A percentile compares a stretch with the other conserved stretches of the same genome.
These are phyloP conservation scores for Candida hispaniensis DNA, from an alignment of 805 yeast genomes.

Conservation along the genomic window DNA sequence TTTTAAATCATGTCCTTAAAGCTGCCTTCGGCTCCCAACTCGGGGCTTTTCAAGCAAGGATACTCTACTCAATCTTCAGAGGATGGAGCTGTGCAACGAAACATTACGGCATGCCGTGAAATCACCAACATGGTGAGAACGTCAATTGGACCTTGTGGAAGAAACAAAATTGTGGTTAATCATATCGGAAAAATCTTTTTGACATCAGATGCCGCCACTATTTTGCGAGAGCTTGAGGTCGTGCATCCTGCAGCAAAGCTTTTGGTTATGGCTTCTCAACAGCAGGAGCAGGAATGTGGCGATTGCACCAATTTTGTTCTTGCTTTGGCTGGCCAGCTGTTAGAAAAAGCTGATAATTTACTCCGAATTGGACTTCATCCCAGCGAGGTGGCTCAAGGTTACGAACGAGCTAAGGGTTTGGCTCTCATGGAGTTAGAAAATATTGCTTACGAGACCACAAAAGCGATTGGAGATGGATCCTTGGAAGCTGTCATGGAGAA, in stretches of 20 bases:
- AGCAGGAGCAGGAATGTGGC: slow-evolving; percentile 96
- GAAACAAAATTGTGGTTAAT: slow-evolving; percentile 91
- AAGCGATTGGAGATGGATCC: slow-evolving; percentile 41
- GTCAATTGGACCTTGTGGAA: slow-evolving; percentile 95
- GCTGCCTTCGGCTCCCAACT: slow-evolving; percentile 84
- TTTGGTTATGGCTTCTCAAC: slow-evolving; percentile 91
- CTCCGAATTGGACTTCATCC: slow-evolving; percentile 78
- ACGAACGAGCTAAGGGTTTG: slow-evolving; percentile 71
- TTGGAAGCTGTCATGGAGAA: slow-evolving; percentile 50
- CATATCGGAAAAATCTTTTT: slow-evolving; percentile 74
- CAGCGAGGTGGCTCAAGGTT: slow-evolving; percentile 88
- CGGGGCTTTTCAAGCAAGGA: slow-evolving; percentile 93
- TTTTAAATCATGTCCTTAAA: slow-evolving; percentile 80
- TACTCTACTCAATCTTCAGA: slow-evolving; percentile 76
- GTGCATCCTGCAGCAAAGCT: slow-evolving; percentile 97
- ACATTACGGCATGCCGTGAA: slow-evolving; percentile 90
- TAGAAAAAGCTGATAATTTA: slow-evolving; percentile 77
- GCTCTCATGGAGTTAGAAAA: slow-evolving; percentile 56
- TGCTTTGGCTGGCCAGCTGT: slow-evolving; percentile 84
- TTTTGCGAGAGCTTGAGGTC: slow-evolving; percentile 83
- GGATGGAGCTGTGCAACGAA: slow-evolving; percentile 89
- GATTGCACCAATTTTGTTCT: slow-evolving; percentile 90
- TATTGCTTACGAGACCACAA: slow-evolving; percentile 18
- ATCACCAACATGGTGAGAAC: slow-evolving; percentile 85
- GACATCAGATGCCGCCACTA: slow-evolving; percentile 97